A percentile compares a stretch with the other conserved stretches of the same genome.
Conservation (phyloP, 805 yeast genomes). For the Kodamaea neixiangensis region DNA sequence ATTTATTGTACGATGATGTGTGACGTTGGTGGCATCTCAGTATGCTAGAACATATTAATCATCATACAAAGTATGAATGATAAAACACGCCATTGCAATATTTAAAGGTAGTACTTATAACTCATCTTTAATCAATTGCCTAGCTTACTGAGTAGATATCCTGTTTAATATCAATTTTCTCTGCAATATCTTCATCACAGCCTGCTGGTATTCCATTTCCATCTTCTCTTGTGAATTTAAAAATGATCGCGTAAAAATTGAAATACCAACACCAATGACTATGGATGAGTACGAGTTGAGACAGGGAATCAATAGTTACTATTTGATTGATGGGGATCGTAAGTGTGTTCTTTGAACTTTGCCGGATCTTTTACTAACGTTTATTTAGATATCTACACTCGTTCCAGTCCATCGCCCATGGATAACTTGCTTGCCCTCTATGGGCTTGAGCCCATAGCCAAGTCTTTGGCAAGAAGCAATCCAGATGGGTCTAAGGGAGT, state of each 20-base stretch:
- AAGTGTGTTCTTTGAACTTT: neutral
- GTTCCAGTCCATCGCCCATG: conserved; percentile 67
- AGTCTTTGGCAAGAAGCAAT: conserved; percentile 81
- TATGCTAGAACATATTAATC: too few species aligned
- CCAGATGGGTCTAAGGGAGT: conserved; percentile 90
- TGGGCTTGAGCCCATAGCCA: conserved; percentile 65
- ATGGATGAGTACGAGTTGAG: conserved; percentile 5
- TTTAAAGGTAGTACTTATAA: too few species aligned
- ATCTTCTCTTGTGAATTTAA: neutral
- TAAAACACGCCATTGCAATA: too few species aligned
- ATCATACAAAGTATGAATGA: too few species aligned
- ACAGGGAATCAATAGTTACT: conserved; percentile 10
- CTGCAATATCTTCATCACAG: too few species aligned
- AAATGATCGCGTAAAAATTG: neutral
- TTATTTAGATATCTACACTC: conserved; percentile 33
- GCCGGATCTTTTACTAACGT: conserved; percentile 1
- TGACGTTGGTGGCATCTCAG: too few species aligned
- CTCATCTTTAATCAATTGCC: too few species aligned
- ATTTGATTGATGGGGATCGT: conserved; percentile 10
- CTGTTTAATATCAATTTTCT: too few species aligned
- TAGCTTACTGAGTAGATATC: too few species aligned
- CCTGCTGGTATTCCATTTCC: neutral
- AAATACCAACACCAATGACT: conserved; percentile 2
- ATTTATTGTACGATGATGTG: too few species aligned
- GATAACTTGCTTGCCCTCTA: conserved; percentile 72